These are phyloP conservation scores for Rhodamnia argentea DNA, from an alignment of 345 rosid genomes.

Conservation along the genomic window DNA sequence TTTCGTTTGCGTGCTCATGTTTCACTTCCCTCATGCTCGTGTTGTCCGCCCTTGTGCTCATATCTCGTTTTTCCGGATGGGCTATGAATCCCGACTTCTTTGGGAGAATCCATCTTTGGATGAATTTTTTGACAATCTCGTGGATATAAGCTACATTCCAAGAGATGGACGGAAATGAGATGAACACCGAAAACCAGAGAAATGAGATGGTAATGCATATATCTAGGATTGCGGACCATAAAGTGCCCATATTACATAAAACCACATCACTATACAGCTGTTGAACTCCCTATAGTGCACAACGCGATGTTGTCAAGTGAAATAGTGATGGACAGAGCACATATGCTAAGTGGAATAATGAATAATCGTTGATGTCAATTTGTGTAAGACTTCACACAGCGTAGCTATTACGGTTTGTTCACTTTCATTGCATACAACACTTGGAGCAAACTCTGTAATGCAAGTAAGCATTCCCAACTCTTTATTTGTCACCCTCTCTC, in stretches of 20 bases:
- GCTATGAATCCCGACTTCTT: constrained; percentile 6
- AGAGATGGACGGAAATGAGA: background rate
- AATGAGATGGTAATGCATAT: background rate
- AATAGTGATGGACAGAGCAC: background rate
- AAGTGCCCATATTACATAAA: background rate
- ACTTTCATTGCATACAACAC: no score
- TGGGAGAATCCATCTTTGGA: background rate
- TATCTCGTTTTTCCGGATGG: constrained; percentile 25
- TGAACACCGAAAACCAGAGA: background rate
- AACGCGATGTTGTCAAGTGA: background rate
- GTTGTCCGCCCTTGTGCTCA: no score
- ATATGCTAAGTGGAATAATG: no score
- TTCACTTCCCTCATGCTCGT: no score
- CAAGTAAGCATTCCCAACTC: no score
- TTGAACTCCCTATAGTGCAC: background rate
- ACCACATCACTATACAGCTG: background rate
- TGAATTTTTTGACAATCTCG: background rate
- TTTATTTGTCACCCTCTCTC: no score
- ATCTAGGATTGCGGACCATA: background rate
- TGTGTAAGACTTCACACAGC: no score
- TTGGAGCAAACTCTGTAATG: no score
- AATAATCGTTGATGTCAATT: no score
- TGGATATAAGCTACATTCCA: background rate
- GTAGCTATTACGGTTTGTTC: no score
- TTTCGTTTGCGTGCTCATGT: no score